These are phyloP conservation scores for Colletotrichum sp. DNA, from an alignment of 2,329 filamentous ascomycete species.

Conservation along the genomic window DNA sequence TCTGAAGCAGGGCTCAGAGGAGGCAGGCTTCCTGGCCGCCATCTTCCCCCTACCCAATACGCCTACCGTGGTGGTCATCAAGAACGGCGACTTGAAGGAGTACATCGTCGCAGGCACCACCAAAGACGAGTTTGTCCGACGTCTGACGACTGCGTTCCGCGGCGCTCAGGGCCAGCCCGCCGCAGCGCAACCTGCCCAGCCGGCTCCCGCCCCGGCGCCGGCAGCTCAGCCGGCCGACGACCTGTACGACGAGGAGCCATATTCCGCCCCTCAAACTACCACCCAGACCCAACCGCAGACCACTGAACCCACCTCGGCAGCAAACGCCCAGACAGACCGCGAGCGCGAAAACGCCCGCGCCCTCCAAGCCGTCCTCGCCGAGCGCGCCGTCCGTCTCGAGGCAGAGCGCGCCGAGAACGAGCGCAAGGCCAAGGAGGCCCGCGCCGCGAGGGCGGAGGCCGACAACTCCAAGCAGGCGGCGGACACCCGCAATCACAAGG, in stretches of 20 bases:
- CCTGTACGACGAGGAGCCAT: neutral
- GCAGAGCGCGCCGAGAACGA: conserved; percentile 47
- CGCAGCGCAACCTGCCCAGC: neutral
- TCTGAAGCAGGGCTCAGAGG: conserved; percentile 74
- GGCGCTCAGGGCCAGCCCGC: neutral
- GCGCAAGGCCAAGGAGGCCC: conserved; percentile 55
- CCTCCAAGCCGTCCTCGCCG: conserved; percentile 47
- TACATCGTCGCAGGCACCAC: conserved; percentile 71
- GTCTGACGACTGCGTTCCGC: conserved; percentile 47
- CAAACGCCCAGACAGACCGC: conserved; percentile 22
- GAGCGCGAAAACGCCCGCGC: conserved; percentile 21
- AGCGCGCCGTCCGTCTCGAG: conserved; percentile 52
- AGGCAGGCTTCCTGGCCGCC: conserved; percentile 81
- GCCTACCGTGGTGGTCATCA: conserved; percentile 82
- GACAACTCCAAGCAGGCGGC: conserved; percentile 29
- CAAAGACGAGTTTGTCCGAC: conserved; percentile 69
- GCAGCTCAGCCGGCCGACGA: neutral
- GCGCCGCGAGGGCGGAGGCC: conserved; percentile 48
- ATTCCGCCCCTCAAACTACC: neutral
- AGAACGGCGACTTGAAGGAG: conserved; percentile 78
- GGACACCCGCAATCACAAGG: conserved; percentile 51
- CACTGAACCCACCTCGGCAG: neutral
- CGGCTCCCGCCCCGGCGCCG: neutral
- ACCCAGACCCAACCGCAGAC: neutral
- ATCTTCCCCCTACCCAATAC: conserved; percentile 81